Conservation (phyloP, 768 basidiomycete species). For the Tulasnella sp. region DNA sequence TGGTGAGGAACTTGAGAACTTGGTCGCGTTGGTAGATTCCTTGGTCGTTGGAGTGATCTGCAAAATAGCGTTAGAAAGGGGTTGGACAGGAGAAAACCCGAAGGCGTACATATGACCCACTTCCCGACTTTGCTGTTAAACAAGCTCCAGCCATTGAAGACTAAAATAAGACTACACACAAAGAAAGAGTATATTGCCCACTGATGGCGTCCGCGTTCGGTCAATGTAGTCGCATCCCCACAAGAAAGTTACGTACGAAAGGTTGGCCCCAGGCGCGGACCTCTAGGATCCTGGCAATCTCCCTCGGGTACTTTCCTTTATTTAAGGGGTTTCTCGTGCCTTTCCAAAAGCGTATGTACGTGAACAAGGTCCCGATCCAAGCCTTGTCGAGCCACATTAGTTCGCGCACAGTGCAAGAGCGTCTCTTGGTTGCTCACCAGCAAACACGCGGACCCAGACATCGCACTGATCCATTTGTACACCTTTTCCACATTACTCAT, state of each 20-base stretch:
- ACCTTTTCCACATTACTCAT: neutral
- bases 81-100: too few relatives aligned
- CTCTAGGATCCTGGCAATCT: neutral
- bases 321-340: neutral
- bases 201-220: neutral
- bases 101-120: neutral
- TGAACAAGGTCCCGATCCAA: conserved; percentile 15
- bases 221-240: neutral
- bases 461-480: conserved; percentile 15
- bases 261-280: conserved; percentile 2
- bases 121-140: neutral
- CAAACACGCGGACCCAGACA: neutral
- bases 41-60: neutral
- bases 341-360: conserved; percentile 3
- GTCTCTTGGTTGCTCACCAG: neutral
- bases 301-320: neutral
- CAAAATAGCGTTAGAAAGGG: too few relatives aligned
- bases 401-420: neutral
- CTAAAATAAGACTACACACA: conserved; percentile 13
- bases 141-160: conserved; percentile 20
- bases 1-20: conserved; percentile 12
- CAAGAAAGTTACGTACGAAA: neutral
- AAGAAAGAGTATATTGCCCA: conserved; percentile 16
- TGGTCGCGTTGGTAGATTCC: neutral
- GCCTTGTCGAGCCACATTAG: conserved; percentile 7